phyloP scores from a whole-genome alignment of 352 stramenopile species.

The Phytophthora kernoviae region DNA sequence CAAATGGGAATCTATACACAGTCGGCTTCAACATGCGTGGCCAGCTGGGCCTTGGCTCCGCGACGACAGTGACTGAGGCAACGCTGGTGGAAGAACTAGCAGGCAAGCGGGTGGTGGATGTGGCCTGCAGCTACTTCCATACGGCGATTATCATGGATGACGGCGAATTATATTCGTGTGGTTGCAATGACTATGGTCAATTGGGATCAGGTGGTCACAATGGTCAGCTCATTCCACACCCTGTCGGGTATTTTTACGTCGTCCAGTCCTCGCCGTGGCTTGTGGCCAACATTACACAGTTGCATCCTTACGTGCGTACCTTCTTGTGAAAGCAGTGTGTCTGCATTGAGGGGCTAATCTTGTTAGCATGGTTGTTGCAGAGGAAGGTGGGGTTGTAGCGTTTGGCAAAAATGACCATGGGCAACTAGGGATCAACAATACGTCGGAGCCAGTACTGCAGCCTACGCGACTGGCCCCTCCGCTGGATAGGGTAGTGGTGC shows the following conservation, averaged over 20 bases:
- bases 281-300: conserved; percentile 92
- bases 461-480: conserved; percentile 52
- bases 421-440: conserved; percentile 81
- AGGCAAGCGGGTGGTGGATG: conserved; percentile 69
- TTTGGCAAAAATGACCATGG: conserved; percentile 95
- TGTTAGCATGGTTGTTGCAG: conserved; percentile 16
- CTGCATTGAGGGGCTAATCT: not conserved
- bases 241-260: conserved; percentile 55
- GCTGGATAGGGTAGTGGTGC: conserved; percentile 70
- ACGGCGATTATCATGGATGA: conserved; percentile 80
- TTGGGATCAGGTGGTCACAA: conserved; percentile 74
- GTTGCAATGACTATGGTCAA: conserved; percentile 93
- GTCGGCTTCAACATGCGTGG: conserved; percentile 93
- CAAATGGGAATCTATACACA: conserved; percentile 82
- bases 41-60: conserved; percentile 87
- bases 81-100: conserved; percentile 48
- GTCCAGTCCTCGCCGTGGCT: conserved; percentile 70
- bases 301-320: conserved; percentile 54
- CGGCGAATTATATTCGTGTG: conserved; percentile 86
- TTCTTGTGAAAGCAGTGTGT: not conserved
- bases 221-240: conserved; percentile 70
- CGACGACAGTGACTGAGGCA: conserved; percentile 59
- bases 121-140: conserved; percentile 94
- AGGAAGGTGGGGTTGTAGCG: conserved; percentile 68
- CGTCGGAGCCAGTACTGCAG: conserved; percentile 47